Evolutionary conservation across 2,329 filamentous ascomycete species (phyloP), one percentile per base, ranked within the genome.

Genomic region (Gremmenia infestans): DNA sequence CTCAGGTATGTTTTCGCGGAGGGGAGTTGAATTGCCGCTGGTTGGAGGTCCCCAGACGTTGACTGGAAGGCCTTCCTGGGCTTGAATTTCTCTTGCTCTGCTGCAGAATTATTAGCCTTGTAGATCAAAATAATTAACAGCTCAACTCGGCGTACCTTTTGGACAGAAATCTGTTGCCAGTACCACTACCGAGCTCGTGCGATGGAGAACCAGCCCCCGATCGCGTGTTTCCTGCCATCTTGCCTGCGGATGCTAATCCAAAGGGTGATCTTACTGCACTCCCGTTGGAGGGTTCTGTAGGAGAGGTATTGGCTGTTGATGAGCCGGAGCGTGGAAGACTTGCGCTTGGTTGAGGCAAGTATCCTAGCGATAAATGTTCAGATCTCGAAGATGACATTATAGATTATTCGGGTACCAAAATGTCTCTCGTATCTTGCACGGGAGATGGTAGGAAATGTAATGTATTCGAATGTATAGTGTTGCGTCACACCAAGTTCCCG

Each of bases 1-100:
- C 75, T 99, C 94, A 61, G 93, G 92, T 59, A 99, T 97, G 63
- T 93, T 97, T 76, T 97, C 94, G 68, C 94, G 90, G 51, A 99
- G 82, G 65, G 94, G 94, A 43, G 93, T 97, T 19, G 93, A 97
- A 73, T 96, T 93, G 63, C 93, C 94, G 72, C 93, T 97, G 54
- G 93, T 96, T 49, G 94, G 93, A 63, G 94, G 93, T 11, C 94
- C 91, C 94, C 94, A 97, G 45, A 88, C 87, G 69, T 86, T 84
- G 52, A 87, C 73, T 70, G 78, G 76, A 50, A 96, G 80, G 51
- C 92, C 92, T 81, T 97, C 93, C 76, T 97, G 92, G 53, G 92
- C 92, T 76, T 97, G 93, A 60, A 97, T 97, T 74, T 99, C 94
- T 72, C 94, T 84, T 63, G 94, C 92, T 70, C 93, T 96, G 67